Evolutionary conservation across 1,284 basidiomycete species (phyloP).

Genomic region (Malassezia globosa): DNA sequence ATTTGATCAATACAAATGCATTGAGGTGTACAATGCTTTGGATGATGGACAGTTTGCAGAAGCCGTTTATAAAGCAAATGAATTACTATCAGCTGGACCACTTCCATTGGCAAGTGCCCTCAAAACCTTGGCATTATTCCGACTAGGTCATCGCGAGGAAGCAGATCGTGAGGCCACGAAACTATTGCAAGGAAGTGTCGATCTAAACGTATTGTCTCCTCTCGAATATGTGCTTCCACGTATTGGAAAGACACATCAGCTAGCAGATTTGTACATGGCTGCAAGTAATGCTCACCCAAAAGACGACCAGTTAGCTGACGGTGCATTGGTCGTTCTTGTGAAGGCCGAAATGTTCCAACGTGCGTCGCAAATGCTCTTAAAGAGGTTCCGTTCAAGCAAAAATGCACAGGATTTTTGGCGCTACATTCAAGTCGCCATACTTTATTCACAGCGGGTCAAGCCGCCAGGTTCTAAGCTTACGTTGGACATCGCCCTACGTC

Average conservation of each 20-base stretch:
- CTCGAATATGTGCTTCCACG: slow-evolving; percentile 7
- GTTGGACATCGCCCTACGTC: slow-evolving; percentile 9
- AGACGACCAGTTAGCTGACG: slow-evolving; percentile 10
- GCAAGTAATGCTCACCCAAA: slow-evolving; percentile 10
- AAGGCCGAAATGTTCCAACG: slow-evolving; percentile 14
- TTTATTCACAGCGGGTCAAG: slow-evolving; percentile 10
- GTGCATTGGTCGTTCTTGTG: slow-evolving; percentile 1
- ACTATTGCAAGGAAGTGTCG: not conserved
- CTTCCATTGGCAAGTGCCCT: slow-evolving; percentile 12
- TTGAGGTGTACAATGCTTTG: slow-evolving; percentile 12
- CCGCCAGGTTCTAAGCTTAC: slow-evolving; percentile 11
- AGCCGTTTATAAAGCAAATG: slow-evolving; percentile 11
- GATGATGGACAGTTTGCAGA: slow-evolving; percentile 3
- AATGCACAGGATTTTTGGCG: slow-evolving; percentile 7
- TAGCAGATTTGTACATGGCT: slow-evolving; percentile 12
- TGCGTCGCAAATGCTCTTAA: slow-evolving; percentile 6
- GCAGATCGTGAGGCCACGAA: not conserved
- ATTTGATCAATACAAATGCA: slow-evolving; percentile 16
- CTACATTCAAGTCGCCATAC: slow-evolving; percentile 9
- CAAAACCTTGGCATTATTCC: slow-evolving; percentile 8
- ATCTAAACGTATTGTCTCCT: slow-evolving; percentile 5
- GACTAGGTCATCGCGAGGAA: not conserved
- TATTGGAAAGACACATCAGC: slow-evolving; percentile 2
- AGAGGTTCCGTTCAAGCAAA: not conserved
- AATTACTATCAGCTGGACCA: not conserved